Evolutionary conservation across 2,329 filamentous ascomycete genomes (phyloP).

Genomic region (Trichoderma semiorbis): DNA sequence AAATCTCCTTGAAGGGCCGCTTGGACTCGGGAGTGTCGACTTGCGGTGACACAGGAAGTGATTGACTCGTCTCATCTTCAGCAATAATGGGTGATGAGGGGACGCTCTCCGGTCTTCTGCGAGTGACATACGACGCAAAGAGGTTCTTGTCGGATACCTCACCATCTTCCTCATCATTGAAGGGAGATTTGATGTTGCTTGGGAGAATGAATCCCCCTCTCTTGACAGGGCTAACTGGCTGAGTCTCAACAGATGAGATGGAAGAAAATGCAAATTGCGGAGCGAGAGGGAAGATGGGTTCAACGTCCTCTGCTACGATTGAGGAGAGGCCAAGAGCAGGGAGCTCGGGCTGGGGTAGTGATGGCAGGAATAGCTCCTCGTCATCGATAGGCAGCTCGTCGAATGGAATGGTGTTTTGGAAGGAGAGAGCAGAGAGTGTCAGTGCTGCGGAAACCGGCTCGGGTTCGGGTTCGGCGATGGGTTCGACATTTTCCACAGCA

Average conservation of each 20-base stretch:
- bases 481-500: slow-evolving; percentile 33
- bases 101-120: slow-evolving; percentile 40
- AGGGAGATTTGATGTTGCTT: slow-evolving; percentile 38
- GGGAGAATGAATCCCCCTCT: slow-evolving; percentile 57
- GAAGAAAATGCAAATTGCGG: slow-evolving; percentile 42
- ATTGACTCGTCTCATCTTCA: slow-evolving; percentile 62
- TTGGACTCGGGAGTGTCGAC: slow-evolving; percentile 53
- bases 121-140: slow-evolving; percentile 43
- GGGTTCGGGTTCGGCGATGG: slow-evolving; percentile 31
- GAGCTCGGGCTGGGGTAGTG: background rate
- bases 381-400: slow-evolving; percentile 21
- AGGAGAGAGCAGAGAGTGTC: slow-evolving; percentile 29
- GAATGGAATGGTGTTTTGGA: slow-evolving; percentile 36
- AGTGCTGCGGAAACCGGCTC: slow-evolving; percentile 24
- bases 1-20: slow-evolving; percentile 59
- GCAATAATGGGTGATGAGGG: slow-evolving; percentile 48
- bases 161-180: slow-evolving; percentile 32
- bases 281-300: slow-evolving; percentile 26
- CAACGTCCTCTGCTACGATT: slow-evolving; percentile 34
- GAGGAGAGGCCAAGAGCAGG: slow-evolving; percentile 36
- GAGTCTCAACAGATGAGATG: slow-evolving; percentile 45
- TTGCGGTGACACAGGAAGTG: slow-evolving; percentile 38
- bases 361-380: background rate
- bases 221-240: slow-evolving; percentile 46
- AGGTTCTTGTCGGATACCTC: slow-evolving; percentile 40